phyloP scores from a whole-genome alignment of 2,329 filamentous ascomycete genomes.

The Aspergillus fructus region DNA sequence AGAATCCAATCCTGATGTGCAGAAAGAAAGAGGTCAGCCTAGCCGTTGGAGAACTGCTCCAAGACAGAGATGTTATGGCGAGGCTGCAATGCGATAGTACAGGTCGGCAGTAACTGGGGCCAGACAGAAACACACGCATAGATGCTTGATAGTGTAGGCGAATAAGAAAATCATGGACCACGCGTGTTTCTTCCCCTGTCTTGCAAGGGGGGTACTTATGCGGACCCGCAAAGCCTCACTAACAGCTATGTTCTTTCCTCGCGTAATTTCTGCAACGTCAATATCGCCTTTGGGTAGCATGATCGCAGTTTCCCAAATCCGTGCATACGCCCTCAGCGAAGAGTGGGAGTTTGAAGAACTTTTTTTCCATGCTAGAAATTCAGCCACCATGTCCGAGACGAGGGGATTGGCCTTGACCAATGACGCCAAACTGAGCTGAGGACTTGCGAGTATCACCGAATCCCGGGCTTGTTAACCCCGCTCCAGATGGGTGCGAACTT shows the following conservation, averaged over 20 bases:
- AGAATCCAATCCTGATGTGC: neutral
- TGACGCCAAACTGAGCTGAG: constrained; percentile 37
- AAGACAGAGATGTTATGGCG: neutral
- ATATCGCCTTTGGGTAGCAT: neutral
- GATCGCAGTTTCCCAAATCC: neutral
- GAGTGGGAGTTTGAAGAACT: neutral
- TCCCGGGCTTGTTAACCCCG: constrained; percentile 23
- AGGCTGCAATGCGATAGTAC: neutral
- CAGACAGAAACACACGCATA: neutral
- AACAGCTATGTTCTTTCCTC: neutral
- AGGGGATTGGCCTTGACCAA: constrained; percentile 43
- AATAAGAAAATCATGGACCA: neutral
- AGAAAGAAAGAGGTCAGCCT: neutral
- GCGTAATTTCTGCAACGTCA: neutral
- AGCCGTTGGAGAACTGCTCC: neutral
- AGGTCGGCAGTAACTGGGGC: neutral
- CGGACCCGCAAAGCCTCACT: neutral
- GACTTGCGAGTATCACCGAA: constrained; percentile 28
- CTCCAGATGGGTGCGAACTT: constrained; percentile 28
- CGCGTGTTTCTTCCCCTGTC: neutral
- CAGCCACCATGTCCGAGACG: constrained; percentile 51
- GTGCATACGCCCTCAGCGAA: neutral
- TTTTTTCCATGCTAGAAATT: constrained; percentile 14
- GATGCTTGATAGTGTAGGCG: neutral
- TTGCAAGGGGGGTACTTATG: neutral